Base-by-base conservation (phyloP, 2,329 filamentous ascomycete genomes). In the Mycosphaerella sp. region DNA sequence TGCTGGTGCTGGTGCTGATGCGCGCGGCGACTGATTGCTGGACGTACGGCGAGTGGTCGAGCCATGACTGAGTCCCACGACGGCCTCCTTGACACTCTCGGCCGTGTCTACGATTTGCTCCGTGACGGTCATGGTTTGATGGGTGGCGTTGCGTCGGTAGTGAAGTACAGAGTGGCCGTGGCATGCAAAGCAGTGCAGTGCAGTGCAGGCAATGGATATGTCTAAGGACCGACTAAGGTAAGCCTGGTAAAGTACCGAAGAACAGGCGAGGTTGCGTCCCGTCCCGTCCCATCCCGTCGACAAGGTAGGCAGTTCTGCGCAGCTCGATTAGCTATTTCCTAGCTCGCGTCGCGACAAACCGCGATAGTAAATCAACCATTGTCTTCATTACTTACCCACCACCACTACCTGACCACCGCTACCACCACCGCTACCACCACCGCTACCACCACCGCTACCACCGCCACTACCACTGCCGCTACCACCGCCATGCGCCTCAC, bases 51-150 rank as follows among this genome's bases (percentile, higher is more conserved):
- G 65, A 45, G 62, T 56, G 39, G 63, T 63, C 17, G 59, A 56
- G 65, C 65, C 66, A 56, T 77, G 69, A 58, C 66, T 65, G 54
- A 77, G 69, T 58, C 75, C 75, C 55, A 77, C 73, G 57, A 77
- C 73, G 57, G 74, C 74, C 51, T 74, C 70, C 67, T 77, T 77
- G 60, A 76, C 71, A 41, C 45, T 57, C 46, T 61, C 55, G 26
- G 57, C 57, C 36, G 55, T 55, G 38, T 61, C 50, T 45, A 56
- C 54, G 43, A 61, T 52, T 43, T 67, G 70, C 46, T 77, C 74
- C 48, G 70, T 56, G 53, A 66, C 64, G 11, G 66, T 65, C 66
- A 67, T 69, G n/a, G 48, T 62, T 21, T 21, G 51, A 36, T 42
- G 41, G 53, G 36, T 23, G 45, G 6, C 7, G 45, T 41, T 46